Evolutionary conservation across 768 basidiomycete genomes (phyloP).

Genomic region (Psilocybe subaeruginosa): DNA sequence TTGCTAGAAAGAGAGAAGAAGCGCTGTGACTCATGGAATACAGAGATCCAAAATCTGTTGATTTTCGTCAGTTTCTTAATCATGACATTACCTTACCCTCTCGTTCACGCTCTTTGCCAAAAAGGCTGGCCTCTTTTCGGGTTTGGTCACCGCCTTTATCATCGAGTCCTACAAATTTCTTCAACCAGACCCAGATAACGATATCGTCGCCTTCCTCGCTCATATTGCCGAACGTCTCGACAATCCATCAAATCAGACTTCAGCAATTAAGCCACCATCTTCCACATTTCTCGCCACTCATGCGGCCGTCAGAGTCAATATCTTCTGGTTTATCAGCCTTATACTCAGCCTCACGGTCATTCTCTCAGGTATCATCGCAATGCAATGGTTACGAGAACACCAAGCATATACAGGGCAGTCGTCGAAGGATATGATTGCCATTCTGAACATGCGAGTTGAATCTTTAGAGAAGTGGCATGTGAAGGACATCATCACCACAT

Average conservation of each 20-base stretch:
- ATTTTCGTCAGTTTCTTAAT: constrained; percentile 4
- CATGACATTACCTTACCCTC: background rate
- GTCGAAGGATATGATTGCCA: background rate
- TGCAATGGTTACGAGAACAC: constrained; percentile 4
- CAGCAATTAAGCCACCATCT: background rate
- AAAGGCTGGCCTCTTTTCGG: constrained; percentile 7
- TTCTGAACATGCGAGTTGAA: constrained; percentile 2
- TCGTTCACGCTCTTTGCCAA: background rate
- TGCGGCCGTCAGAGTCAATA: background rate
- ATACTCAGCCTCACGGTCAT: constrained; percentile 6
- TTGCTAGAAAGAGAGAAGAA: constrained; percentile 6
- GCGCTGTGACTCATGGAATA: constrained; percentile 5
- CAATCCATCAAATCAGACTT: background rate
- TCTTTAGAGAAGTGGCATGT: constrained; percentile 1
- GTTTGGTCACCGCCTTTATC: background rate
- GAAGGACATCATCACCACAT: background rate
- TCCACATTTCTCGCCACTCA: background rate
- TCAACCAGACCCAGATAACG: background rate
- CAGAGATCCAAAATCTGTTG: constrained; percentile 4
- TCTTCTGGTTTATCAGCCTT: constrained; percentile 5
- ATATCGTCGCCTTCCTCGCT: background rate
- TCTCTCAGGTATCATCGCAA: constrained; percentile 1
- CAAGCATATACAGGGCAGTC: constrained; percentile 1
- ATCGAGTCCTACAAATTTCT: constrained; percentile 2
- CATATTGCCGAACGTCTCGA: background rate